Evolutionary conservation across 768 basidiomycete species (phyloP).

Genomic region (Rhizopogon roseolus): DNA sequence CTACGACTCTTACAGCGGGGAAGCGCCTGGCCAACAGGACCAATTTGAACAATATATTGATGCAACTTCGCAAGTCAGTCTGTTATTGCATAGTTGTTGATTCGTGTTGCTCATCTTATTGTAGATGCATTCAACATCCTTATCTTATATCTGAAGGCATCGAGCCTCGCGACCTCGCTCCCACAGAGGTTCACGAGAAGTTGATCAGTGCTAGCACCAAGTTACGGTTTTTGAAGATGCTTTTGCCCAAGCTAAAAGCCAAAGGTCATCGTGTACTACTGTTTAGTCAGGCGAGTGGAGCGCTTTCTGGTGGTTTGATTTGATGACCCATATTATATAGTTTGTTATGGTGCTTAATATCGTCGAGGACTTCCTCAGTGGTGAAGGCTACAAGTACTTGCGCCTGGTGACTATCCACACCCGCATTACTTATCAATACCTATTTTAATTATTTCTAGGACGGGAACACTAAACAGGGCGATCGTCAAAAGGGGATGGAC

Average conservation of each 20-base stretch:
- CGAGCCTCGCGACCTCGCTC: constrained; percentile 60
- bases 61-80: constrained; percentile 82
- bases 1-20: constrained; percentile 28
- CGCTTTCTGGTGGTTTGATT: neutral
- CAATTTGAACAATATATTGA: constrained; percentile 76
- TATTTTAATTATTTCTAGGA: constrained; percentile 48
- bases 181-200: constrained; percentile 65
- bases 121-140: constrained; percentile 86
- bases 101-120: neutral
- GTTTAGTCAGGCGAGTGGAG: constrained; percentile 75
- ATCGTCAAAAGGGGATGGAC: constrained; percentile 94
- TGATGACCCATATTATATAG: constrained; percentile 32
- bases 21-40: constrained; percentile 36
- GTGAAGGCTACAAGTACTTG: constrained; percentile 76
- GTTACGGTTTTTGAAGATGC: constrained; percentile 65
- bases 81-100: neutral
- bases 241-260: constrained; percentile 80
- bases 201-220: constrained; percentile 86
- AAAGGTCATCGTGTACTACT: constrained; percentile 86
- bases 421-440: constrained; percentile 5
- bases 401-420: constrained; percentile 51
- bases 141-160: constrained; percentile 80
- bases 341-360: constrained; percentile 85
- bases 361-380: constrained; percentile 82
- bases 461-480: constrained; percentile 78